phyloP scores from a whole-genome alignment of 208 protist genomes.

The Trichomonas gallinae region DNA sequence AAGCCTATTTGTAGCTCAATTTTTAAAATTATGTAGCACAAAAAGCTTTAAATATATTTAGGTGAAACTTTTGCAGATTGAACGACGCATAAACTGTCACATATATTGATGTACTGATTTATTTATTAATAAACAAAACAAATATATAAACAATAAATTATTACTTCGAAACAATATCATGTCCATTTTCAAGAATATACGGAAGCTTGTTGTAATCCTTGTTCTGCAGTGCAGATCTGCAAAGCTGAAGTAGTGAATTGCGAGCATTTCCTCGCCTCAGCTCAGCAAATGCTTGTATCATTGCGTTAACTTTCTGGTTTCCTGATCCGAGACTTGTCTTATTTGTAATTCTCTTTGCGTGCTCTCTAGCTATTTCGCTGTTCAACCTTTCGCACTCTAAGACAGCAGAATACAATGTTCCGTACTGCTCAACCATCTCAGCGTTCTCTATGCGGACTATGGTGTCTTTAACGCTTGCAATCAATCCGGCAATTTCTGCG shows the following conservation, averaged over 20 bases:
- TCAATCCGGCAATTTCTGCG: not conserved
- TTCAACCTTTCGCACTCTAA: not conserved
- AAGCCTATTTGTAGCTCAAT: no score
- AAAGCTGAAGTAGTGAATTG: not conserved
- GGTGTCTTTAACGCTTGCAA: not conserved
- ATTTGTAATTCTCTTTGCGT: conserved; percentile 11
- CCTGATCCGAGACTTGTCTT: not conserved
- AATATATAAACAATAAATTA: not conserved
- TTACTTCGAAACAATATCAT: not conserved
- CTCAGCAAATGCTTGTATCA: not conserved
- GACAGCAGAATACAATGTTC: not conserved
- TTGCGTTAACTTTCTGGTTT: not conserved
- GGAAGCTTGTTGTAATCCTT: not conserved
- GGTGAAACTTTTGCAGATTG: no score
- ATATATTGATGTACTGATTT: no score
- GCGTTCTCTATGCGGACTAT: conserved; percentile 1
- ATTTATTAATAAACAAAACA: not conserved
- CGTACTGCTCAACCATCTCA: not conserved
- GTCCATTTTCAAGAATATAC: not conserved
- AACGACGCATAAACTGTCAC: no score
- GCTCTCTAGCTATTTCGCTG: not conserved
- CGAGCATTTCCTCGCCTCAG: not conserved
- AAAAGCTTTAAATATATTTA: no score
- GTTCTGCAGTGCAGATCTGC: not conserved
- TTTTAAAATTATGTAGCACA: no score